Conservation (phyloP, 169 alveolate species). For the Perkinsus chesapeaki region DNA sequence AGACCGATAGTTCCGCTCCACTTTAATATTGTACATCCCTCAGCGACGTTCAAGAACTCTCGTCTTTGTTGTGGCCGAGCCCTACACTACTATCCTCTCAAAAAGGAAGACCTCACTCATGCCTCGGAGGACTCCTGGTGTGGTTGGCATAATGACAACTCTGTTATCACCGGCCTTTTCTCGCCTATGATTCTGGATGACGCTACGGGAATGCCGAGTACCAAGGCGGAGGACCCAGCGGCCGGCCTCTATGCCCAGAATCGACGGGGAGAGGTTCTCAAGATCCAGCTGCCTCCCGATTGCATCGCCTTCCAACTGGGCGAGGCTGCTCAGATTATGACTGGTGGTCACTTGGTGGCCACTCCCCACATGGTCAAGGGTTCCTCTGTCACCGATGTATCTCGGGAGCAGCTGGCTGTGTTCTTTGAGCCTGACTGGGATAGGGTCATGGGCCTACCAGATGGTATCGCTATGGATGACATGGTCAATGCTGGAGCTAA, state of each 20-base stretch:
- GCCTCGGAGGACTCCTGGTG: constrained; percentile 41
- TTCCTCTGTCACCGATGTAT: not conserved
- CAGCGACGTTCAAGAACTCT: not conserved
- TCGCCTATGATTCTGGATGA: constrained; percentile 41
- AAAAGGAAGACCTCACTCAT: not conserved
- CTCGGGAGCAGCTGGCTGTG: not conserved
- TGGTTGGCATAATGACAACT: constrained; percentile 60
- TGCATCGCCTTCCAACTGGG: constrained; percentile 51
- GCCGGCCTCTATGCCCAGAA: constrained; percentile 47
- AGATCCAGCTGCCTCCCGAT: constrained; percentile 31
- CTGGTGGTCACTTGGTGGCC: constrained; percentile 54
- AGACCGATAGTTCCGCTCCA: not conserved
- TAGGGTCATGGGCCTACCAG: not conserved
- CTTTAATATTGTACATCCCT: not conserved
- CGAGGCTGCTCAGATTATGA: constrained; percentile 48
- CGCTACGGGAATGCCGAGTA: constrained; percentile 28
- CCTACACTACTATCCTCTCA: constrained; percentile 39
- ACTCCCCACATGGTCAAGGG: constrained; percentile 45
- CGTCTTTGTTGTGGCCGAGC: constrained; percentile 33
- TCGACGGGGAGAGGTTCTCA: constrained; percentile 30
- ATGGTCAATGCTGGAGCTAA: not conserved
- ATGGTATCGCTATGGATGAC: not conserved
- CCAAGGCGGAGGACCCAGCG: constrained; percentile 30
- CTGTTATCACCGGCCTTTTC: constrained; percentile 51
- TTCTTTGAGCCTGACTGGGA: not conserved